Conservation (phyloP, 768 basidiomycete genomes). For the Macrolepiota fuliginosa region DNA sequence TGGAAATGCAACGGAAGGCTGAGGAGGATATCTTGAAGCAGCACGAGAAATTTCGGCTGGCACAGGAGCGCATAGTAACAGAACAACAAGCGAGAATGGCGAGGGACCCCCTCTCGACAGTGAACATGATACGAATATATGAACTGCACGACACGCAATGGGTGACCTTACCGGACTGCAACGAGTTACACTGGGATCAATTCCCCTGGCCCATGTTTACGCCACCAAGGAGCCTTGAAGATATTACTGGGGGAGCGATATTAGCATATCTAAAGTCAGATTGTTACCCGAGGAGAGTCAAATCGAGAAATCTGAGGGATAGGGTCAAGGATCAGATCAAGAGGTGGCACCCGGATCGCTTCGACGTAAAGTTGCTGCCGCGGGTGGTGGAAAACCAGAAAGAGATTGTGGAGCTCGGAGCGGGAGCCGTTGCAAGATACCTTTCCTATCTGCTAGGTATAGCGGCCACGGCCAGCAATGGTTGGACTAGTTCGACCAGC, state of each 20-base stretch:
- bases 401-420: slow-evolving; percentile 69
- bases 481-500: no score
- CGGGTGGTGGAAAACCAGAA: slow-evolving; percentile 63
- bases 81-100: slow-evolving; percentile 49
- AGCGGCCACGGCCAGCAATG: background rate
- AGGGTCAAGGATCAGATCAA: slow-evolving; percentile 73
- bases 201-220: slow-evolving; percentile 78
- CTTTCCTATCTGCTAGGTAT: slow-evolving; percentile 68
- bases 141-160: slow-evolving; percentile 64
- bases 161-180: slow-evolving; percentile 40
- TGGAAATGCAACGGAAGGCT: slow-evolving; percentile 64
- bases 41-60: slow-evolving; percentile 65
- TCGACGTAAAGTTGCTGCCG: slow-evolving; percentile 64
- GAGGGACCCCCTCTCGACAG: slow-evolving; percentile 49
- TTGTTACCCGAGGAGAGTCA: slow-evolving; percentile 50
- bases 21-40: slow-evolving; percentile 62
- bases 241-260: slow-evolving; percentile 55
- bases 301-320: slow-evolving; percentile 56
- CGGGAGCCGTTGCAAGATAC: slow-evolving; percentile 66
- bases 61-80: slow-evolving; percentile 63
- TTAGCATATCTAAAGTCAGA: slow-evolving; percentile 61
- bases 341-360: slow-evolving; percentile 82
- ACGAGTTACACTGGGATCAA: slow-evolving; percentile 56
- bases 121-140: slow-evolving; percentile 54
- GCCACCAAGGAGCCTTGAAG: slow-evolving; percentile 53